Evolutionary conservation across 257 asterid genomes (phyloP), one percentile per base, ranked within the genome.

Genomic region (Fraxinus quadrangulata): DNA sequence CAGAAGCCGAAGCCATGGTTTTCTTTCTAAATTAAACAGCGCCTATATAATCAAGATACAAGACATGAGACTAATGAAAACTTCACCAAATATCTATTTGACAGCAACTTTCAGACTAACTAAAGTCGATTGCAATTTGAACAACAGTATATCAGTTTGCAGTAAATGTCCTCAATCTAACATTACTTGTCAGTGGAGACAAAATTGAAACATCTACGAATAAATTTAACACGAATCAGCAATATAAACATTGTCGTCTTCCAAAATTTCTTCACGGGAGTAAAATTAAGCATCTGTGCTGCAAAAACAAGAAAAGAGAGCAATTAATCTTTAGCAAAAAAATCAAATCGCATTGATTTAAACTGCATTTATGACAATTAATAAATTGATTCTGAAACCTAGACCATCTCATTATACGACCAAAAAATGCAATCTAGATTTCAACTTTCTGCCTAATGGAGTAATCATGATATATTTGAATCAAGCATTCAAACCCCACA

Each of bases 1-100:
- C 65, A 54, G 90, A 74, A 81, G 71, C 75, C 47, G 90, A 79
- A 83, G 73, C 76, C 97, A 92, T 90, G 45, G 76, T 87, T 85
- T 74, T 26, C 77, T 40, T 78, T 77, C 42, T 78, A 63, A 30
- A 77, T 54, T 23, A 66, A 68, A 70, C 37, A 31, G 19, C 71
- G 54, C 78, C 63, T 59, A 70, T 23, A 79, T 63, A 36, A 72
- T 83, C 83, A 78, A 26, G 19, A 8, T 9, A 63, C 17, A 63
- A 63, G 34, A 59, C 36, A 26, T 11, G 19, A 13, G 34, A 26
- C 34, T 24, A 24, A 24, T 9, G 28, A 26, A 63, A 63, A 63
- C 34, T 63, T 63, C 34, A 10, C 0, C 17, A 63, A 26, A 63
- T 34, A 63, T 26, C 69, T 10, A 63, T 23, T 5, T 2, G n/a